These are phyloP conservation scores for Coniochaeta prunicola DNA, from an alignment of 2,329 filamentous ascomycete species.

Conservation along the genomic window DNA sequence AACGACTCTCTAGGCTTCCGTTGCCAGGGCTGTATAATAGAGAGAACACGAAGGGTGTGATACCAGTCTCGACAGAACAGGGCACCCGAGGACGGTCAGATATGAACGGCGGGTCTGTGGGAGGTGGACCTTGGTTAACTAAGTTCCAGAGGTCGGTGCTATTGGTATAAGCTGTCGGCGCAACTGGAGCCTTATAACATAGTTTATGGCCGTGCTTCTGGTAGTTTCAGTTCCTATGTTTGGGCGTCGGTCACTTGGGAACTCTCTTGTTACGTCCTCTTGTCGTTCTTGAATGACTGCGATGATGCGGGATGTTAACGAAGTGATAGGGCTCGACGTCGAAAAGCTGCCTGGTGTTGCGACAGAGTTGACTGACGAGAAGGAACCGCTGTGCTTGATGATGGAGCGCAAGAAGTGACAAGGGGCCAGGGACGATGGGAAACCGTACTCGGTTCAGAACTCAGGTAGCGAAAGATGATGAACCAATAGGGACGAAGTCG, in stretches of 20 bases:
- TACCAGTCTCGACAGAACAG: constrained; percentile 8
- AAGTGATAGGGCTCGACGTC: not conserved
- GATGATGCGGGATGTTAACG: not conserved
- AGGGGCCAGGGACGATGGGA: constrained; percentile 6
- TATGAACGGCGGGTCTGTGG: not conserved
- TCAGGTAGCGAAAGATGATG: constrained; percentile 11
- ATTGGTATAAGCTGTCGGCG: constrained; percentile 5
- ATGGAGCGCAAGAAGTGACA: constrained; percentile 6
- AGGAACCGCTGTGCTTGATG: constrained; percentile 4
- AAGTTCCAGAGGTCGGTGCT: constrained; percentile 12
- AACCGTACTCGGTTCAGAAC: not conserved
- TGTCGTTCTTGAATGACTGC: not conserved
- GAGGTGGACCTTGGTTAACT: constrained; percentile 9
- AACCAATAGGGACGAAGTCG: constrained; percentile 16
- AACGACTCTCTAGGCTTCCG: constrained; percentile 9
- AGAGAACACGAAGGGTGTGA: not conserved
- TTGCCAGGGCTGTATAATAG: not conserved
- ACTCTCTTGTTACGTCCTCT: constrained; percentile 3
- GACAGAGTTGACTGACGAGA: constrained; percentile 9
- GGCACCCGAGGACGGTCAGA: constrained; percentile 6
- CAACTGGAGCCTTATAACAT: constrained; percentile 11
- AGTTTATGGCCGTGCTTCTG: not conserved
- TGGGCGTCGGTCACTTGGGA: not conserved
- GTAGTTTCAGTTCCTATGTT: not conserved
- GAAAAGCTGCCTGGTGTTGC: constrained; percentile 4